phyloP scores from a whole-genome alignment of 2,329 filamentous ascomycete species.

The Colletotrichum sp. region DNA sequence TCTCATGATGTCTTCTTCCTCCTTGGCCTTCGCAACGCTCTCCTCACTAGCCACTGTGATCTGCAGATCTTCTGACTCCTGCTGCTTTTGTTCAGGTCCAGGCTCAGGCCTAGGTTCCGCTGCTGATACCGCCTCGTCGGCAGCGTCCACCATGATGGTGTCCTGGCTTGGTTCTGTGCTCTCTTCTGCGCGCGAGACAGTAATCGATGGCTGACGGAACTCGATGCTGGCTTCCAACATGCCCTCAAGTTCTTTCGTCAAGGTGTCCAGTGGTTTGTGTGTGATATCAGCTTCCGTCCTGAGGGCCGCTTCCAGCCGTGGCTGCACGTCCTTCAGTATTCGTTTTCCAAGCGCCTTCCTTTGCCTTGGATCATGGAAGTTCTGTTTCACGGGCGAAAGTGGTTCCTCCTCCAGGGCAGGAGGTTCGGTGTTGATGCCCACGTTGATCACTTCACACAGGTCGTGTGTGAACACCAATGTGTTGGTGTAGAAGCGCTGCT shows the following conservation, averaged over 20 bases:
- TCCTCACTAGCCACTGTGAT: constrained; percentile 47
- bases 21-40: constrained; percentile 21
- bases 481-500: constrained; percentile 62
- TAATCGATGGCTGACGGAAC: constrained; percentile 48
- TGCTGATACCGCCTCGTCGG: not conserved
- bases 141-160: constrained; percentile 58
- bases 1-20: constrained; percentile 29
- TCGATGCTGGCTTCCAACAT: constrained; percentile 74
- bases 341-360: constrained; percentile 86
- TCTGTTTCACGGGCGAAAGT: constrained; percentile 56
- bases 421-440: constrained; percentile 53
- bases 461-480: constrained; percentile 62
- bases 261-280: constrained; percentile 70
- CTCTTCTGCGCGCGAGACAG: constrained; percentile 36
- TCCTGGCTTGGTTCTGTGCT: constrained; percentile 48
- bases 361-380: constrained; percentile 75
- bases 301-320: constrained; percentile 76
- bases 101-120: constrained; percentile 28
- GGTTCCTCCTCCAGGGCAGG: constrained; percentile 30
- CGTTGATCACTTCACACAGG: constrained; percentile 58
- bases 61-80: constrained; percentile 24
- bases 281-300: constrained; percentile 83
- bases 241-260: constrained; percentile 75
- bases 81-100: constrained; percentile 29
- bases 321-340: constrained; percentile 84